Base-by-base conservation (phyloP, 495 filamentous ascomycete species). In the Aspergillus baeticus region DNA sequence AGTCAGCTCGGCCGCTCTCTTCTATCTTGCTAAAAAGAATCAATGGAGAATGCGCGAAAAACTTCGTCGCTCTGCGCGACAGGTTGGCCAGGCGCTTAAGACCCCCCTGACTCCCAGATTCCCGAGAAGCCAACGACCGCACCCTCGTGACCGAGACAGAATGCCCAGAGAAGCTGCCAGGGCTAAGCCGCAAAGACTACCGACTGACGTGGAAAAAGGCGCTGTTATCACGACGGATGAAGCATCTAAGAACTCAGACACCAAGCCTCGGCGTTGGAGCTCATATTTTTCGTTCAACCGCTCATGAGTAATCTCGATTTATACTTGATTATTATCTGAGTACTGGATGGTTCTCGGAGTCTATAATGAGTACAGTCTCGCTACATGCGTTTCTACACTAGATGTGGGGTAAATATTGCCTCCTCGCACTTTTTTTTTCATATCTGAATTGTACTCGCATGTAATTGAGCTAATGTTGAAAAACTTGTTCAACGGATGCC, bases 21-120 rank as follows among this genome's bases (percentile, higher is more conserved):
- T 75, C 63, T 71, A 74, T 60, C 51, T 81, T 14, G 79, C 80
- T 23, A 81, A 83, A 54, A 77, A 75, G 47, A 72, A 74, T 6
- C 78, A 81, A 67, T 81, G 78, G 78, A 69, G 74, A 41, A 69
- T 81, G 61, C 76, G 78, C 36, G 73, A 74, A 39, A 66, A 64
- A 18, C 60, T 83, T 54, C 66, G 69, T 14, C 74, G 74, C 34
- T 74, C 72, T 22, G 74, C 76, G 8, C 65, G 71, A 43, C 77
- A 75, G 39, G 62, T 81, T 41, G 72, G 70, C n/a, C 51, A 63
- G 21, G 61, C 66, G 34, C 52, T 69, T 48, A 66, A 61, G 47
- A 64, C 66, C 1, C 66, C 66, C 17, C 38, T 66, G 7, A 66
- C 66, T 2, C 49, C 66, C 18, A 42, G 59, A 31, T 69, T 63